Evolutionary conservation across 495 filamentous ascomycete species (phyloP), one percentile per base, ranked within the genome.

Genomic region (Penicillium subrubescens): DNA sequence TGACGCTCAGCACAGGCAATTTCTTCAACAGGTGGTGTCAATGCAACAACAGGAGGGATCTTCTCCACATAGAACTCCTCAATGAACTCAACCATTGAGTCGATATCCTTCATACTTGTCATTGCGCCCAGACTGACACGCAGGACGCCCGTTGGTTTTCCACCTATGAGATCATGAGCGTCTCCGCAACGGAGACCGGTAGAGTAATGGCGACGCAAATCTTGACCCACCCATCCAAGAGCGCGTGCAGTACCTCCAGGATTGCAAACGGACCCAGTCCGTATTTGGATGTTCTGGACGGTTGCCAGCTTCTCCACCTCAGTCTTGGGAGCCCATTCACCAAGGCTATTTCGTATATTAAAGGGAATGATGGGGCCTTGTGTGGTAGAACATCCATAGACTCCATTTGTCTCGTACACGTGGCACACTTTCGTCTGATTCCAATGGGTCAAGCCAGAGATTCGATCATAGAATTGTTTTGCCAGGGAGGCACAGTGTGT

Each of bases 211-310:
- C 83, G 82, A 65, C 84, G 88, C 80, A 97, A 89, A 73, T 97
- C 92, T 82, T 87, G 87, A 3, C 90, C 86, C 55, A 87, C 83
- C 60, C 96, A 84, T 1, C 83, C 82, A 21, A 97, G 83, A 33
- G 83, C 84, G 0, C 77, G 69, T 19, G 93, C 88, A 52, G 96
- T 86, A 12, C 94, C 93, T 8, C 93, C 94, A 0, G 94, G 94
- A 66, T 97, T 97, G 78, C 94, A 98, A 37, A 96, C 82, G 0
- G 92, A 90, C 8, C 94, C 94, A 7, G 91, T 93, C 4, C 94
- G 83, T 10, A 97, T 73, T 67, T 97, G 92, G 52, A 97, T 89
- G 33, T 86, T 84, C 66, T 90, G 91, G 1, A 95, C 79, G 15
- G 86, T 82, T 0, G 94, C 92, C 3, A 97, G 80, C 68, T 90